A percentile compares a stretch with the other conserved stretches of the same genome.
These are phyloP conservation scores for Harrya chromipes DNA, from an alignment of 768 basidiomycete genomes.

Conservation along the genomic window DNA sequence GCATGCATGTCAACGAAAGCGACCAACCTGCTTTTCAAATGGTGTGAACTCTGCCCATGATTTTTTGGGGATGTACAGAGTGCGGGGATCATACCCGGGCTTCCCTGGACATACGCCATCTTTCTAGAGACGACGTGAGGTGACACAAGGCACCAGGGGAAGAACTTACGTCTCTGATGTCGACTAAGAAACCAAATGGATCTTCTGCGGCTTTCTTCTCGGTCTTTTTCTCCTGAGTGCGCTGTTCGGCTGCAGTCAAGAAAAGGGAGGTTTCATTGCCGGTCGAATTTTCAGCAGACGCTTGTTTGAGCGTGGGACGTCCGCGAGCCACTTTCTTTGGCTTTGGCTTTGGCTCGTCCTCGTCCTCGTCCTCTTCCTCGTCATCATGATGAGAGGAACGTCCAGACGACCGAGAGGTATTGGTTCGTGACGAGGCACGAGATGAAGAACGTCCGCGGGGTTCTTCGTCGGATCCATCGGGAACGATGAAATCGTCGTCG, in stretches of 20 bases:
- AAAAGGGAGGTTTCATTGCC: constrained; percentile 43
- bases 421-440: constrained; percentile 44
- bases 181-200: constrained; percentile 70
- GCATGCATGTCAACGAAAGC: not conserved
- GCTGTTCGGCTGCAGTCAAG: constrained; percentile 80
- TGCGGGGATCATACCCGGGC: constrained; percentile 86
- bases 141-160: not conserved
- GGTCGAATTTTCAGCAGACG: constrained; percentile 25
- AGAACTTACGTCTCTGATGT: constrained; percentile 64
- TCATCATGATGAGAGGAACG: constrained; percentile 35
- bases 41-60: constrained; percentile 87
- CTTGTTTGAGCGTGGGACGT: constrained; percentile 33
- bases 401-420: constrained; percentile 35
- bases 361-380: constrained; percentile 37
- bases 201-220: constrained; percentile 79
- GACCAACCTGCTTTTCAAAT: constrained; percentile 82
- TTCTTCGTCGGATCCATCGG: constrained; percentile 62
- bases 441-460: constrained; percentile 47
- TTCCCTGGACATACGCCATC: constrained; percentile 77
- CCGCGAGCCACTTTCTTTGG: constrained; percentile 36
- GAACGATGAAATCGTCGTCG: constrained; percentile 71
- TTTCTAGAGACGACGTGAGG: constrained; percentile 48
- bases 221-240: constrained; percentile 71
- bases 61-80: constrained; percentile 71
- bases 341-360: constrained; percentile 34